Evolutionary conservation across 257 asterid genomes (phyloP).

Genomic region (Orobanche coerulescens): DNA sequence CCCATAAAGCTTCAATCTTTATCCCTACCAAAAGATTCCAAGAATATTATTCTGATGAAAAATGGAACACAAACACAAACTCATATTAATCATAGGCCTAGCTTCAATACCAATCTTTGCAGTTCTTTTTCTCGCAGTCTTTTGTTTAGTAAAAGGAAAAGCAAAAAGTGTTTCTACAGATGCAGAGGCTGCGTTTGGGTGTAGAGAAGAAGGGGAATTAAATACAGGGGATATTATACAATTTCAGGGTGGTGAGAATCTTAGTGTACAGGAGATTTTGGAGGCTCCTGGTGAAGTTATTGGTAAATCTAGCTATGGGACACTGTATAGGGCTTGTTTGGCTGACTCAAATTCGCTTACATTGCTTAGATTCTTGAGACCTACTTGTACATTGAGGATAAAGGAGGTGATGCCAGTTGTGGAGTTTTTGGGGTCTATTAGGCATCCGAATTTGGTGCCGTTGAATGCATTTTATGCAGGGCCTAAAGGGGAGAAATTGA

Average conservation of each 20-base stretch:
- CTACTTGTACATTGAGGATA: conserved; percentile 68
- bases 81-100: conserved; percentile 38
- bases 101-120: conserved; percentile 29
- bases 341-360: conserved; percentile 41
- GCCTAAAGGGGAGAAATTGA: conserved; percentile 67
- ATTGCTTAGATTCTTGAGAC: conserved; percentile 79
- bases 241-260: conserved; percentile 68
- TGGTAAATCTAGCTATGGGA: conserved; percentile 77
- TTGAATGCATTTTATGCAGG: conserved; percentile 84
- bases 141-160: conserved; percentile 35
- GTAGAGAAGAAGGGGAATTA: conserved; percentile 33
- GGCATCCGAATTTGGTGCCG: conserved; percentile 82
- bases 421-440: conserved; percentile 59
- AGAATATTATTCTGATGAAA: conserved; percentile 3
- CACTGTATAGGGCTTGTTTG: conserved; percentile 68
- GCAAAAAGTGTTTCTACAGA: conserved; percentile 31
- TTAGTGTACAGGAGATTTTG: conserved; percentile 48
- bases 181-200: conserved; percentile 35
- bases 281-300: conserved; percentile 94
- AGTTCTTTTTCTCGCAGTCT: conserved; percentile 28
- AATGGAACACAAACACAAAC: conserved; percentile 51
- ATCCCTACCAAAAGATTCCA: conserved; percentile 7
- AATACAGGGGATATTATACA: conserved; percentile 48
- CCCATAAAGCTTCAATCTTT: conserved; percentile 40
- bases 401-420: conserved; percentile 58